Conservation (phyloP, 1,284 basidiomycete genomes). For the Retiboletus fuscus region DNA sequence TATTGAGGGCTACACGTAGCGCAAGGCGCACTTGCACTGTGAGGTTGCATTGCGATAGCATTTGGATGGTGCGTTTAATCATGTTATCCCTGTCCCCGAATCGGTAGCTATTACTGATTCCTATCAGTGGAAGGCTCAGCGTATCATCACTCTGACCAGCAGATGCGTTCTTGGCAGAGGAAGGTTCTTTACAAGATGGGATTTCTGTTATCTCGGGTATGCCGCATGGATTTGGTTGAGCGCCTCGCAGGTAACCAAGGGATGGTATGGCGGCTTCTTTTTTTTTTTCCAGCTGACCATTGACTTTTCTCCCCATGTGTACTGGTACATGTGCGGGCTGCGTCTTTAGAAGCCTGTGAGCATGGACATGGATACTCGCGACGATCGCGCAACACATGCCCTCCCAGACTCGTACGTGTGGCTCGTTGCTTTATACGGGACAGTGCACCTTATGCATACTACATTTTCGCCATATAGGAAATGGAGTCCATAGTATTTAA, state of each 20-base stretch:
- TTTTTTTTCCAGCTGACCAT: background rate
- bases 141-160: background rate
- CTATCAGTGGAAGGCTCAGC: background rate
- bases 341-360: background rate
- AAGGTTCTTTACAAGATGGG: background rate
- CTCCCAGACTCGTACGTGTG: background rate
- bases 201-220: conserved; percentile 9
- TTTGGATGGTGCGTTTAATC: background rate
- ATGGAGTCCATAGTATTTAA: conserved; percentile 10
- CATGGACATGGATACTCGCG: background rate
- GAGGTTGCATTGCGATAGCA: background rate
- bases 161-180: background rate
- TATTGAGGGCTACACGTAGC: too few relatives aligned
- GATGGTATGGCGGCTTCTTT: background rate
- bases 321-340: background rate
- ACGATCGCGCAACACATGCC: background rate
- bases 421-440: background rate
- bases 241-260: background rate
- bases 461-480: background rate
- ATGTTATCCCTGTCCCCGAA: background rate
- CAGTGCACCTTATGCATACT: background rate
- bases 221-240: conserved; percentile 7
- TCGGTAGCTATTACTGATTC: background rate
- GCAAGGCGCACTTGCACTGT: too few relatives aligned
- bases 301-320: background rate